These are phyloP conservation scores for Cercospora beticola DNA, from an alignment of 2,329 filamentous ascomycete genomes.

Conservation along the genomic window DNA sequence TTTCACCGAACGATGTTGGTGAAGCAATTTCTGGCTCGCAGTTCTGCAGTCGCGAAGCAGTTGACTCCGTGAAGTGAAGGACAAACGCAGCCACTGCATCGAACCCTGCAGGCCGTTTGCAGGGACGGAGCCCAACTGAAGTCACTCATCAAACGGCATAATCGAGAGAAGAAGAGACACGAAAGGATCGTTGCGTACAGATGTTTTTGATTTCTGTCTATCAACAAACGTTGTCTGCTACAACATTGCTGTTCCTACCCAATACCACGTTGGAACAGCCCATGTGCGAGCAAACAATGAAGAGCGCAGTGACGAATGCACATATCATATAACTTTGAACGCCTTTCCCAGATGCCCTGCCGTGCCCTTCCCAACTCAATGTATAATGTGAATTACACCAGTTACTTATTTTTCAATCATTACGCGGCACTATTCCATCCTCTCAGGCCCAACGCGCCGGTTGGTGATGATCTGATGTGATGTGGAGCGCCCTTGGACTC, in stretches of 20 bases:
- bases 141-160: background rate
- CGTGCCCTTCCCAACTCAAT: background rate
- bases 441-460: background rate
- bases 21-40: background rate
- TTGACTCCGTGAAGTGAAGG: background rate
- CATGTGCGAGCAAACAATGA: background rate
- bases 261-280: constrained; percentile 1
- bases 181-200: background rate
- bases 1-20: background rate
- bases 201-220: constrained; percentile 4
- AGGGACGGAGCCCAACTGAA: background rate
- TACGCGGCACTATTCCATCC: background rate
- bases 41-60: background rate
- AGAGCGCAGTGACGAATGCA: constrained; percentile 6
- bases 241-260: background rate
- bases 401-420: constrained; percentile 7
- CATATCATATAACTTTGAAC: background rate
- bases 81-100: background rate
- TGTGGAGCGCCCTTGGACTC: constrained; percentile 3
- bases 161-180: background rate
- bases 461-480: background rate
- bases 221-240: constrained; percentile 6
- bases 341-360: constrained; percentile 5
- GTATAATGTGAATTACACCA: constrained; percentile 12
- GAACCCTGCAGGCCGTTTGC: constrained; percentile 1